Conservation (phyloP, 2,329 filamentous ascomycete genomes). For the Rachicladosporium sp. region DNA sequence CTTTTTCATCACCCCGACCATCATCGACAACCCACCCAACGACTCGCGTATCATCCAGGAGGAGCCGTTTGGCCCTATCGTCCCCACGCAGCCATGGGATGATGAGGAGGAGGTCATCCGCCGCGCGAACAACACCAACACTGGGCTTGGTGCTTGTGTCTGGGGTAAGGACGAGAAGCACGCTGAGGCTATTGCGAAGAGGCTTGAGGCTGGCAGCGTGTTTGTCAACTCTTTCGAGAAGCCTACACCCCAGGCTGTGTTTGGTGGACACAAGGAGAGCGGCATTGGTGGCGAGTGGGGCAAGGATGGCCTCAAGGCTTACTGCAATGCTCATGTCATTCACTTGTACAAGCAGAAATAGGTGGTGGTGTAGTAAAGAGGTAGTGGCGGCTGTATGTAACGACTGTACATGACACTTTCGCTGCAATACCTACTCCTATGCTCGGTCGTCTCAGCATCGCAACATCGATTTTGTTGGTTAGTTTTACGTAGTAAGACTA, state of each 20-base stretch:
- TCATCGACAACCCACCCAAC: constrained; percentile 35
- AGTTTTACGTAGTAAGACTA: no score
- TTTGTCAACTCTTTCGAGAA: constrained; percentile 43
- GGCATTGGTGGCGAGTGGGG: constrained; percentile 45
- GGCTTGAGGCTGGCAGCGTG: constrained; percentile 42
- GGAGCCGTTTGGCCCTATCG: constrained; percentile 41
- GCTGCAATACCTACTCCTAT: no score
- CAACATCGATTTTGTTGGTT: no score
- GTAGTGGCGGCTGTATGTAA: no score
- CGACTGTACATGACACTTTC: no score
- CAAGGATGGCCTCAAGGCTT: constrained; percentile 31
- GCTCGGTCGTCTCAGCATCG: no score
- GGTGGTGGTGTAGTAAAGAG: no score
- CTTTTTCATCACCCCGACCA: constrained; percentile 32
- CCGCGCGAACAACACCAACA: constrained; percentile 37
- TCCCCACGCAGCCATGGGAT: constrained; percentile 34
- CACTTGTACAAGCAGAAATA: constrained; percentile 31
- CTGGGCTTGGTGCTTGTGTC: constrained; percentile 42
- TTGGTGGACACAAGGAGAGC: constrained; percentile 65
- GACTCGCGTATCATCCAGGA: constrained; percentile 30
- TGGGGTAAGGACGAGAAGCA: constrained; percentile 39
- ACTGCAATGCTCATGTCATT: constrained; percentile 36
- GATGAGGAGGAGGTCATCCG: constrained; percentile 36
- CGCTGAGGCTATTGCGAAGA: constrained; percentile 35
- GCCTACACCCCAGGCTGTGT: constrained; percentile 38